phyloP scores from a whole-genome alignment of 306 rosid species.

The Cicer judaicum region DNA sequence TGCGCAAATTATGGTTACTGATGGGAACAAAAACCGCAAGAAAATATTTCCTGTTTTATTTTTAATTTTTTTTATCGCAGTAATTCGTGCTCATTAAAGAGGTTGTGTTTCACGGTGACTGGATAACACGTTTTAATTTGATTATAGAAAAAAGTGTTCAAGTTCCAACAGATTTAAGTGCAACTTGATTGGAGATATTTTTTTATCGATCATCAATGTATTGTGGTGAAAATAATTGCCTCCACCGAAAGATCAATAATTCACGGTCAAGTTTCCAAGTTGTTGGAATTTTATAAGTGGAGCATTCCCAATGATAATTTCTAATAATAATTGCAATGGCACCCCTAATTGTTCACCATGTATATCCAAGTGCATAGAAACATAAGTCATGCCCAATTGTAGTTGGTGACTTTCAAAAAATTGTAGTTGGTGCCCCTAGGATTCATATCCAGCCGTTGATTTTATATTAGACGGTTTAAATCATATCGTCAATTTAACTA shows the following conservation, averaged over 20 bases:
- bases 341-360: not conserved
- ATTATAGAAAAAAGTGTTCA: not conserved
- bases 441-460: no score
- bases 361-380: not conserved
- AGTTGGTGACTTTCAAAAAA: not conserved
- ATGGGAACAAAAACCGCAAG: not conserved
- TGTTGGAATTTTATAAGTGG: conserved; percentile 6
- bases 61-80: not conserved
- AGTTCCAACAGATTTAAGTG: not conserved
- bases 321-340: not conserved
- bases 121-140: not conserved
- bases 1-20: not conserved
- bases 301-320: not conserved
- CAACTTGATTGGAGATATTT: no score
- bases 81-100: not conserved
- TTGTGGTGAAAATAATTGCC: not conserved
- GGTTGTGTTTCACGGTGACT: not conserved
- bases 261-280: not conserved
- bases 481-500: no score
- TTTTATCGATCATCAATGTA: no score
- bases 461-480: no score
- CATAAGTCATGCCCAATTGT: not conserved
- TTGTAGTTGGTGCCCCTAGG: no score
- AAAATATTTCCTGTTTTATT: not conserved
- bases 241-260: not conserved